Conservation (phyloP, 768 basidiomycete species). For the Naganishia onofrii region DNA sequence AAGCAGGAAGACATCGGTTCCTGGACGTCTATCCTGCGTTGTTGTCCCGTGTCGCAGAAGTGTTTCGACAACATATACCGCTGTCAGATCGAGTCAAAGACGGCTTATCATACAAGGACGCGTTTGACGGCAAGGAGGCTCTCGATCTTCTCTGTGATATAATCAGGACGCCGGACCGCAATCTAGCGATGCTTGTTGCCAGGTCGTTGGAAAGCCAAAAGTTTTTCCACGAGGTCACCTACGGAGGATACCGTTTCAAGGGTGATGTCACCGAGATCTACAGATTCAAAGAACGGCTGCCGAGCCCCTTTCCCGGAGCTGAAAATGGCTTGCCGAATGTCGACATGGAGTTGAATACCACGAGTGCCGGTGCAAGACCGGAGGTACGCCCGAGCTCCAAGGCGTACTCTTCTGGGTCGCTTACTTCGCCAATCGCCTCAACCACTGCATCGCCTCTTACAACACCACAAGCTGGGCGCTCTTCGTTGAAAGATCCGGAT, state of each 20-base stretch:
- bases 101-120: constrained; percentile 90
- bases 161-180: constrained; percentile 96
- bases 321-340: constrained; percentile 53
- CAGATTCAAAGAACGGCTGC: constrained; percentile 80
- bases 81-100: constrained; percentile 83
- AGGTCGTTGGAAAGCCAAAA: constrained; percentile 95
- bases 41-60: constrained; percentile 87
- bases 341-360: constrained; percentile 43
- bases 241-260: constrained; percentile 81
- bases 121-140: constrained; percentile 94
- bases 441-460: constrained; percentile 40
- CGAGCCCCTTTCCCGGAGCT: constrained; percentile 71
- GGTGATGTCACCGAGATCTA: constrained; percentile 87
- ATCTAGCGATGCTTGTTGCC: constrained; percentile 89
- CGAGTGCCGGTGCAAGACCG: constrained; percentile 52
- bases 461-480: constrained; percentile 38
- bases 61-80: constrained; percentile 77
- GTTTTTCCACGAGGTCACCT: constrained; percentile 99
- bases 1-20: constrained; percentile 61
- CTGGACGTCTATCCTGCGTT: constrained; percentile 81
- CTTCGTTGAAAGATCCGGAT: constrained; percentile 15
- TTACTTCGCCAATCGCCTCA: constrained; percentile 25
- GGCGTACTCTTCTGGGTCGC: constrained; percentile 28
- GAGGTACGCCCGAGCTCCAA: constrained; percentile 17
- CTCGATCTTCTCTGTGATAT: constrained; percentile 97